Conservation (phyloP, 2,329 filamentous ascomycete genomes). For the Botrytis hyacinthi region DNA sequence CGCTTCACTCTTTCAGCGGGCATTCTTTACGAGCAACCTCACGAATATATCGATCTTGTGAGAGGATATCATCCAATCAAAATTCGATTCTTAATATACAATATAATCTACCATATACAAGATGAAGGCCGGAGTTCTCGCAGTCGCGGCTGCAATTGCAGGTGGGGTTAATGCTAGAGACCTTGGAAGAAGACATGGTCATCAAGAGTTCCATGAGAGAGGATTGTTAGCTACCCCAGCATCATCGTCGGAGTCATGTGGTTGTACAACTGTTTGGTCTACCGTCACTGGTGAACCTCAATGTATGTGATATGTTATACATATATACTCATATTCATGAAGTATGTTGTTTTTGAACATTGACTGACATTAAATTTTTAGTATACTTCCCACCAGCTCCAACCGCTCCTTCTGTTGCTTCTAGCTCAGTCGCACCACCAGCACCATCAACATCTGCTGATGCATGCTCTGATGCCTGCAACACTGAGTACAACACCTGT, state of each 20-base stretch:
- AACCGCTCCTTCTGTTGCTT: constrained; percentile 32
- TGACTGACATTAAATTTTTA: constrained; percentile 16
- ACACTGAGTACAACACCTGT: too few relatives aligned
- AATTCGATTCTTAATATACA: constrained; percentile 27
- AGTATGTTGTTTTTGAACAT: not conserved
- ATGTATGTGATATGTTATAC: constrained; percentile 48
- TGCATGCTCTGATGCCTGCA: too few relatives aligned
- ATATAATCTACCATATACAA: constrained; percentile 41
- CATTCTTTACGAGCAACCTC: constrained; percentile 49
- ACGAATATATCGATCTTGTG: constrained; percentile 15
- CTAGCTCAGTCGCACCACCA: not conserved
- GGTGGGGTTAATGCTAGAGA: constrained; percentile 56
- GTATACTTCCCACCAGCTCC: constrained; percentile 33
- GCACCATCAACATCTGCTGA: constrained; percentile 11
- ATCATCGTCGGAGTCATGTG: constrained; percentile 50
- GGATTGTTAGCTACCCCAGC: constrained; percentile 27
- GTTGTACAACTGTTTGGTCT: constrained; percentile 72
- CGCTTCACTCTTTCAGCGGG: constrained; percentile 90
- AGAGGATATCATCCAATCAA: constrained; percentile 8
- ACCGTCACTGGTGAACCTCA: constrained; percentile 67
- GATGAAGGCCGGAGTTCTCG: constrained; percentile 73
- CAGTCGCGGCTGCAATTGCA: constrained; percentile 60
- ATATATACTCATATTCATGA: constrained; percentile 2
- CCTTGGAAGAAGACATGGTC: constrained; percentile 50
- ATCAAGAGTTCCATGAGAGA: constrained; percentile 58